Conservation (phyloP, 352 stramenopile species). For the Globisporangium orthogonon region DNA sequence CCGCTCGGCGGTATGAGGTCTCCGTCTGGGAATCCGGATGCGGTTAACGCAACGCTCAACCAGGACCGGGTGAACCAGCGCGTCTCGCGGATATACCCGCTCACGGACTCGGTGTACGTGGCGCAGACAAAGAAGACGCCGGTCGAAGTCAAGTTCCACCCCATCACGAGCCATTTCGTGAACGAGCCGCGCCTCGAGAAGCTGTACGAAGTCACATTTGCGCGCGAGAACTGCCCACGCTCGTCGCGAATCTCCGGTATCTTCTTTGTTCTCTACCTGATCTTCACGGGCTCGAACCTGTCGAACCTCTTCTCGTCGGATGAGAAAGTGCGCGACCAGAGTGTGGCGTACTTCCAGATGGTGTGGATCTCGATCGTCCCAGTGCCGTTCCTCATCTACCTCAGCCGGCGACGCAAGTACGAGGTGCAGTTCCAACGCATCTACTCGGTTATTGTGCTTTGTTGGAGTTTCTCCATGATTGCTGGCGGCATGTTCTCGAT, state of each 20-base stretch:
- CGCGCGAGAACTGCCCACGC: conserved; percentile 65
- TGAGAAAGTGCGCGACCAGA: conserved; percentile 37
- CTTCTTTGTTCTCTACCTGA: conserved; percentile 69
- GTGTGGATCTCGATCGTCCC: conserved; percentile 63
- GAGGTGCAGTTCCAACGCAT: conserved; percentile 70
- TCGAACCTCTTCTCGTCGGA: conserved; percentile 64
- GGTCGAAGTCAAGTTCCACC: conserved; percentile 74
- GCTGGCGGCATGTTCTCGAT: conserved; percentile 76
- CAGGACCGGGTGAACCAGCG: conserved; percentile 62
- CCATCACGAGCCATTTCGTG: conserved; percentile 62
- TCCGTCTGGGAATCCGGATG: conserved; percentile 2
- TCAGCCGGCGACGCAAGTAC: conserved; percentile 51
- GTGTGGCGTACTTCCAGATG: conserved; percentile 53
- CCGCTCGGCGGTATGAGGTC: conserved; percentile 2
- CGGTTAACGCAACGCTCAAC: conserved; percentile 29
- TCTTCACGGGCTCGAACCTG: conserved; percentile 69
- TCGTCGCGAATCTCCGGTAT: conserved; percentile 51
- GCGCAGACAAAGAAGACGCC: conserved; percentile 68
- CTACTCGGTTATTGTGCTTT: conserved; percentile 60
- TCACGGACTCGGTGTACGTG: conserved; percentile 66
- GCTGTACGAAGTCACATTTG: conserved; percentile 76
- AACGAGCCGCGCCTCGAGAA: conserved; percentile 70
- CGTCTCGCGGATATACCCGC: conserved; percentile 65
- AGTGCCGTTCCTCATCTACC: conserved; percentile 62
- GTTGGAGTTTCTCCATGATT: conserved; percentile 72